Conservation (phyloP, 2,329 filamentous ascomycete genomes). For the Penicillium sp. region DNA sequence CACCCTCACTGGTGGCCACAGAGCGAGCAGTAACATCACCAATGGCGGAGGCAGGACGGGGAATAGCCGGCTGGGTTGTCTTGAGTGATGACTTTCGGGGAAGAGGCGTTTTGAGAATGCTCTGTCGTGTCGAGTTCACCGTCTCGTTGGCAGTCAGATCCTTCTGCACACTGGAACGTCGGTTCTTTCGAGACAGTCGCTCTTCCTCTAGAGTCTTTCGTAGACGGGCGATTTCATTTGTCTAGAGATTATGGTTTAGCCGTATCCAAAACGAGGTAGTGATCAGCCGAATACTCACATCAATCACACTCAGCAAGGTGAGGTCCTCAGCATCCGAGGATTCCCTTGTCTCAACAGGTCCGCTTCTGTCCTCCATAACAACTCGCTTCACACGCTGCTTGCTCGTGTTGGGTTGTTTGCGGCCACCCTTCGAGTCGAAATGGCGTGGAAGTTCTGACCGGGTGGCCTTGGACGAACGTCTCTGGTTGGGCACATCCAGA, state of each 20-base stretch:
- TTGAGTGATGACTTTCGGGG: conserved; percentile 58
- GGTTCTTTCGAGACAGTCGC: conserved; percentile 44
- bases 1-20: conserved; percentile 28
- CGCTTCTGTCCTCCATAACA: conserved; percentile 35
- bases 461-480: conserved; percentile 23
- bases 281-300: conserved; percentile 34
- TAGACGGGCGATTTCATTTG: conserved; percentile 52
- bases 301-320: conserved; percentile 56
- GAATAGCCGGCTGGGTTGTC: conserved; percentile 42
- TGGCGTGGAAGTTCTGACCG: conserved; percentile 18
- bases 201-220: conserved; percentile 58
- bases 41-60: conserved; percentile 35
- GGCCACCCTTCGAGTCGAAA: conserved; percentile 22
- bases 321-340: conserved; percentile 40
- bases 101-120: conserved; percentile 34
- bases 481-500: conserved; percentile 30
- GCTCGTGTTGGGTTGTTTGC: conserved; percentile 37
- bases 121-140: conserved; percentile 35
- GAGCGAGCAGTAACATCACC: conserved; percentile 36
- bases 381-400: conserved; percentile 42
- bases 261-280: background rate
- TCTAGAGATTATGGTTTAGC: conserved; percentile 24
- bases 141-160: conserved; percentile 43
- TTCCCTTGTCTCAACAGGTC: conserved; percentile 31
- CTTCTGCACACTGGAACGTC: conserved; percentile 31